Evolutionary conservation across 2,329 filamentous ascomycete genomes (phyloP).

Genomic region (Zymoseptoria pseudotritici): DNA sequence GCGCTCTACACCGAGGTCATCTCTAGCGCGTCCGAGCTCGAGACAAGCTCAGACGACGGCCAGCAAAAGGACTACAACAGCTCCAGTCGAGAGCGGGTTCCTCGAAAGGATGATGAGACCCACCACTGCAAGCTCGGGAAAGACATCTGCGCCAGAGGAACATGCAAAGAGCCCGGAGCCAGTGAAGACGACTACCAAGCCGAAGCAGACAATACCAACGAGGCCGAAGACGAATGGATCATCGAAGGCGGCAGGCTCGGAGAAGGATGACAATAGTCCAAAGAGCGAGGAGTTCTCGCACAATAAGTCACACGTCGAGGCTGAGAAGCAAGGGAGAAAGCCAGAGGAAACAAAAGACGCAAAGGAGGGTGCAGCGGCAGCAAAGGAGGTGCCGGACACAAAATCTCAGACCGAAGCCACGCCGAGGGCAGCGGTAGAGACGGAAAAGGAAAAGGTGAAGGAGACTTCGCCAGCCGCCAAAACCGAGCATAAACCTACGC

Average conservation of each 20-base stretch:
- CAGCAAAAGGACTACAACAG: constrained; percentile 34
- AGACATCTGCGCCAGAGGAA: constrained; percentile 59
- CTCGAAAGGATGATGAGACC: constrained; percentile 77
- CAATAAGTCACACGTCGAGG: neutral
- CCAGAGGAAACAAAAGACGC: neutral
- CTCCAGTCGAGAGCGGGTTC: constrained; percentile 61
- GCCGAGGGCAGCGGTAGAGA: neutral
- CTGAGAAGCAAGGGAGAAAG: neutral
- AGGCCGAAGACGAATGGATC: constrained; percentile 13
- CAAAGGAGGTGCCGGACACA: neutral
- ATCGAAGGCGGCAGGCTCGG: constrained; percentile 8
- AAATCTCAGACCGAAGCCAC: neutral
- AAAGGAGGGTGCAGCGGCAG: constrained; percentile 24
- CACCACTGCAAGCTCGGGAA: constrained; percentile 61
- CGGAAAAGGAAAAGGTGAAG: neutral
- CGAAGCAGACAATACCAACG: constrained; percentile 9
- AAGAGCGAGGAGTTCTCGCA: constrained; percentile 17
- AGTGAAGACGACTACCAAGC: constrained; percentile 32
- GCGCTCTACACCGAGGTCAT: constrained; percentile 31
- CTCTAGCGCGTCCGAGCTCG: constrained; percentile 40
- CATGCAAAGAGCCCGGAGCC: constrained; percentile 38
- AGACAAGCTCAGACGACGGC: constrained; percentile 35
- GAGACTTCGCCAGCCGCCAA: neutral
- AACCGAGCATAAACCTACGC: neutral
- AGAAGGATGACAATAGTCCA: constrained; percentile 28